phyloP scores from a whole-genome alignment of 1,284 basidiomycete genomes.

The Puccinia horiana region DNA sequence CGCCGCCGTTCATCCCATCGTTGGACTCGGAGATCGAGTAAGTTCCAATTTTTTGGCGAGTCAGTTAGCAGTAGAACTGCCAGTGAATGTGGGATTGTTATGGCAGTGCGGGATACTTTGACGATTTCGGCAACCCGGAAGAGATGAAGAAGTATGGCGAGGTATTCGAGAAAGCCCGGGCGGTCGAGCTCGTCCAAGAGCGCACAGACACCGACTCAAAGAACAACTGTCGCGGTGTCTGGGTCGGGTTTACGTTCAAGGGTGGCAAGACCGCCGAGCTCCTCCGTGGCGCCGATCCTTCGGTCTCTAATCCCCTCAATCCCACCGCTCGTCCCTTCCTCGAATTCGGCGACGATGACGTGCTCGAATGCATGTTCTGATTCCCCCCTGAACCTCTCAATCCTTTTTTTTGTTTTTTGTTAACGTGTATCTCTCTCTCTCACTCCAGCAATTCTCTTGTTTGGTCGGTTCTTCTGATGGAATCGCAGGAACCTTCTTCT shows the following conservation, averaged over 20 bases:
- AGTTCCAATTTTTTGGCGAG: neutral
- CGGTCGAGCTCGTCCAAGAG: constrained; percentile 88
- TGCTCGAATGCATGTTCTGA: constrained; percentile 30
- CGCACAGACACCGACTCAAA: constrained; percentile 69
- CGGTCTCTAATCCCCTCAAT: neutral
- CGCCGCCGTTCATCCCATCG: constrained; percentile 93
- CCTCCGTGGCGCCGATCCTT: constrained; percentile 17
- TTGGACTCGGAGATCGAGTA: constrained; percentile 86
- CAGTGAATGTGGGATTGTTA: no score
- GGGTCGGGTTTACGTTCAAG: constrained; percentile 93
- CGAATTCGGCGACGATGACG: neutral
- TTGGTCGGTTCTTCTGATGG: neutral
- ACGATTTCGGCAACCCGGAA: constrained; percentile 86
- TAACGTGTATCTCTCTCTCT: neutral
- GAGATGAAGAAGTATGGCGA: constrained; percentile 94
- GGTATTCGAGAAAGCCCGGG: constrained; percentile 93
- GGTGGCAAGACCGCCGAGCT: constrained; percentile 48
- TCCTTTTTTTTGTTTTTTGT: neutral
- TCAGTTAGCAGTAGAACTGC: no score
- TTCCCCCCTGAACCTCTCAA: no score
- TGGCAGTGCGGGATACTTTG: constrained; percentile 84
- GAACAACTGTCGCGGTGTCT: constrained; percentile 68
- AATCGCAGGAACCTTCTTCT: no score
- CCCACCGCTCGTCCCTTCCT: neutral
- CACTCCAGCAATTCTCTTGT: neutral